Evolutionary conservation across 1,284 basidiomycete genomes (phyloP).

Genomic region (Melampsora medusae): DNA sequence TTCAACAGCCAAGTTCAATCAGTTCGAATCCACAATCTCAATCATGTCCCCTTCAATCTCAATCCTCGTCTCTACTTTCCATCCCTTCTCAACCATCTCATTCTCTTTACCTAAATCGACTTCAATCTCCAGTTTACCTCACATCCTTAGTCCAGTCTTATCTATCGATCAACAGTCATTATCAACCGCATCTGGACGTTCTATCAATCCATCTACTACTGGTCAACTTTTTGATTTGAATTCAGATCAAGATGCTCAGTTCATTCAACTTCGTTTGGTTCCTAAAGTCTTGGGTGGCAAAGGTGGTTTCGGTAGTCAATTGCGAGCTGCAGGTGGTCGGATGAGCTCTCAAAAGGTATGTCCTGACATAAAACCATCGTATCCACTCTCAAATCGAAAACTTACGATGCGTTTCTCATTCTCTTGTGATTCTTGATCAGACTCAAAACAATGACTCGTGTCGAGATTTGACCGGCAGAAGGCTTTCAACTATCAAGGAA

Average conservation of each 20-base stretch:
- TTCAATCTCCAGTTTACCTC: conserved; percentile 13
- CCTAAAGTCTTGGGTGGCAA: conserved; percentile 77
- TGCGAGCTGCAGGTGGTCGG: conserved; percentile 90
- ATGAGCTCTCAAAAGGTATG: conserved; percentile 92
- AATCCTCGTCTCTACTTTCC: conserved; percentile 31
- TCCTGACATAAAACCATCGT: neutral
- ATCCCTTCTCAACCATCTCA: conserved; percentile 39
- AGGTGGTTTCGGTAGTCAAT: conserved; percentile 93
- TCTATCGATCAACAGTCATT: conserved; percentile 18
- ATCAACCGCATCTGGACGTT: conserved; percentile 25
- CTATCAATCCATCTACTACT: conserved; percentile 8
- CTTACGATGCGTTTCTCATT: neutral
- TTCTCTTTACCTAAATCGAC: conserved; percentile 24
- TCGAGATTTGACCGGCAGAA: conserved; percentile 82
- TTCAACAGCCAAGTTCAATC: neutral
- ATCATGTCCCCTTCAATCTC: conserved; percentile 33
- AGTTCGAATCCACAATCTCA: neutral
- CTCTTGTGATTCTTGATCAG: conserved; percentile 43
- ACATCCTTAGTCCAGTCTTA: conserved; percentile 23
- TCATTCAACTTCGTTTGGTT: conserved; percentile 51
- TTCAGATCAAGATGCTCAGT: conserved; percentile 1
- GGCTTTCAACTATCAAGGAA: conserved; percentile 90
- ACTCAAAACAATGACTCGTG: conserved; percentile 88
- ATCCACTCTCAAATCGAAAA: neutral
- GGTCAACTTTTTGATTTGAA: conserved; percentile 17